A percentile compares a stretch with the other conserved stretches of the same genome.
These are phyloP conservation scores for Schizophyllum commune DNA, from an alignment of 1,284 basidiomycete genomes.

Conservation along the genomic window DNA sequence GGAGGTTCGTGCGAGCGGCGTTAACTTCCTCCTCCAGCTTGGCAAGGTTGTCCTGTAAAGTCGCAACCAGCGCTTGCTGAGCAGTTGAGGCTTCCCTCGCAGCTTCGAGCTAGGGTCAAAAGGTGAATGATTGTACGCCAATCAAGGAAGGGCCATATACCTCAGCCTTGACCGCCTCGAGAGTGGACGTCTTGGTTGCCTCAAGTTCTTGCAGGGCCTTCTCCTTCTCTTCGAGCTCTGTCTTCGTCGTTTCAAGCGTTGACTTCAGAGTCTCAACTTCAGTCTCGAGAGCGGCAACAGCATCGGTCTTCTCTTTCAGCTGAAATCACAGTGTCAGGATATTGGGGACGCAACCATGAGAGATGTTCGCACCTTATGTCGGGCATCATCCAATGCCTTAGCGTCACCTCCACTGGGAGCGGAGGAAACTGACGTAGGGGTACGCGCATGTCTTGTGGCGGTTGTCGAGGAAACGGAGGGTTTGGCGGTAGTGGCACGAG, in stretches of 20 bases:
- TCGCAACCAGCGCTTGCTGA: constrained; percentile 39
- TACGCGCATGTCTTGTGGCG: constrained; percentile 24
- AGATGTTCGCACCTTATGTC: constrained; percentile 42
- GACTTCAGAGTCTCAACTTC: constrained; percentile 42
- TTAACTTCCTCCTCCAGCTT: constrained; percentile 43
- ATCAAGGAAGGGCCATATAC: constrained; percentile 26
- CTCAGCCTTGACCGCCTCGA: constrained; percentile 39
- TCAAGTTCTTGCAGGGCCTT: constrained; percentile 34
- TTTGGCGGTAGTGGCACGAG: constrained; percentile 18
- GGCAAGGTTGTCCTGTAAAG: constrained; percentile 43
- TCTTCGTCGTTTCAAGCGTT: constrained; percentile 34
- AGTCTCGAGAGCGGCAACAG: constrained; percentile 41
- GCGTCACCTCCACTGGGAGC: constrained; percentile 58
- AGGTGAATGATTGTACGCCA: constrained; percentile 1
- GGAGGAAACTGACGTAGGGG: constrained; percentile 56
- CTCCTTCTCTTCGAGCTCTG: constrained; percentile 36
- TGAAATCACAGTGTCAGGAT: no score
- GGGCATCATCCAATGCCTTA: constrained; percentile 48
- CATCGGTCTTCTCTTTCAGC: constrained; percentile 49
- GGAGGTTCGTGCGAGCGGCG: constrained; percentile 45
- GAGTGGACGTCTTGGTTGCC: constrained; percentile 25
- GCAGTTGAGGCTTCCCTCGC: constrained; percentile 31
- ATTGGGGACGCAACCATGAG: no score
- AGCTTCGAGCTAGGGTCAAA: constrained; percentile 37
- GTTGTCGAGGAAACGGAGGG: constrained; percentile 15